Evolutionary conservation across 768 basidiomycete species (phyloP).

Genomic region (Rickenella mellea): DNA sequence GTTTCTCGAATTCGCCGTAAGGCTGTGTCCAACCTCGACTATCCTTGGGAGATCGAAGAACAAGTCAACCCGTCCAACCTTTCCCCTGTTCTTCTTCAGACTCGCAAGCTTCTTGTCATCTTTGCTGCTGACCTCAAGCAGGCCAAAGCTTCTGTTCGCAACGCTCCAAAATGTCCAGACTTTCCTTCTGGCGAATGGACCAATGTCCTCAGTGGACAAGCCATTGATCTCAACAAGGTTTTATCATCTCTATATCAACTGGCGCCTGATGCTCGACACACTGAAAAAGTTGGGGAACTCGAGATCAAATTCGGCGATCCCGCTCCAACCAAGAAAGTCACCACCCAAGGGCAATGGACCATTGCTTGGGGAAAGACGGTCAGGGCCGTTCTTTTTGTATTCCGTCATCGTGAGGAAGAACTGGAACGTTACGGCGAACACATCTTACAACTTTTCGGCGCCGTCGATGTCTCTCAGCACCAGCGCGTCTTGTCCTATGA

Average conservation of each 20-base stretch:
- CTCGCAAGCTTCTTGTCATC: too few species aligned
- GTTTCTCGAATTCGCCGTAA: too few species aligned
- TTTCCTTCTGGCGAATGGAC: conserved; percentile 2
- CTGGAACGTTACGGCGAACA: conserved; percentile 2
- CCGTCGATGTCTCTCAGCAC: neutral
- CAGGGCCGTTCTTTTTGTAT: neutral
- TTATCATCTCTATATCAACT: too few species aligned
- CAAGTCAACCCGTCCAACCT: too few species aligned
- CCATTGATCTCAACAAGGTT: conserved; percentile 1
- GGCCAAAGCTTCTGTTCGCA: too few species aligned
- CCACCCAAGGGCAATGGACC: conserved; percentile 6
- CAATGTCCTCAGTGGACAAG: conserved; percentile 1
- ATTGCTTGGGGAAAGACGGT: conserved; percentile 2
- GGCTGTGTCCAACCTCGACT: too few species aligned
- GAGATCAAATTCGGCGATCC: conserved; percentile 8
- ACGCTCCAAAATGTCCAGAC: too few species aligned
- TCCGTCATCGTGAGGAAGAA: conserved; percentile 3
- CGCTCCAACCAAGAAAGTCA: conserved; percentile 1
- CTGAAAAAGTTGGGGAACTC: conserved; percentile 4
- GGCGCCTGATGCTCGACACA: too few species aligned
- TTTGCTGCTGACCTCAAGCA: too few species aligned
- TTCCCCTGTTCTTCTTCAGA: too few species aligned
- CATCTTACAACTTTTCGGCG: conserved; percentile 4
- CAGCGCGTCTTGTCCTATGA: conserved; percentile 6
- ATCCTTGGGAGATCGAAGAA: too few species aligned